A percentile compares a stretch with the other conserved stretches of the same genome.
phyloP scores from a whole-genome alignment of 139 green algal species.

The Chlamydomonas eustigma region DNA sequence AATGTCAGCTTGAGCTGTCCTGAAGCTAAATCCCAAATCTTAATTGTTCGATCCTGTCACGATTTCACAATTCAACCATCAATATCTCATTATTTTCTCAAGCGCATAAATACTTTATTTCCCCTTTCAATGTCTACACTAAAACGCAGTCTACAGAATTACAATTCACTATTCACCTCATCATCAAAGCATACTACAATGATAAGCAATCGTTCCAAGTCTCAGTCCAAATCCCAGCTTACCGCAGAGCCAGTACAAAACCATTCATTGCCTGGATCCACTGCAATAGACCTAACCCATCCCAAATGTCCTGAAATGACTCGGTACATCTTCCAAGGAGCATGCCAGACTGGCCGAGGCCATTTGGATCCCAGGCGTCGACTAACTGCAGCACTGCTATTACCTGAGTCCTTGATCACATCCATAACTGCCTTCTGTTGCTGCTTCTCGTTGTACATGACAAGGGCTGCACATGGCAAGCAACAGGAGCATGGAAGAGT shows the following conservation, averaged over 20 bases:
- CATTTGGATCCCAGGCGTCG: conserved; percentile 82
- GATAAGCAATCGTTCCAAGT: neutral
- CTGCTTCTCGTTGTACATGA: conserved; percentile 11
- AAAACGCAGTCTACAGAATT: no score
- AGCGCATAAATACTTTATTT: no score
- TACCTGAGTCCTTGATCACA: conserved; percentile 44
- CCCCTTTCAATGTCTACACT: no score
- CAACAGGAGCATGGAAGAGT: no score
- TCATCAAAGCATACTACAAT: no score
- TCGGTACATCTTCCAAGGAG: conserved; percentile 93
- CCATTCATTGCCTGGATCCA: conserved; percentile 96
- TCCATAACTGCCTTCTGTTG: conserved; percentile 43
- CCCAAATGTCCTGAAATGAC: conserved; percentile 95
- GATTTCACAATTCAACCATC: no score
- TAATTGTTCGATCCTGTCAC: conserved; percentile 98
- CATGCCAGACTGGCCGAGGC: conserved; percentile 87
- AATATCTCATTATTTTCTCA: no score
- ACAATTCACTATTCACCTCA: no score
- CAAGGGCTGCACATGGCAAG: neutral
- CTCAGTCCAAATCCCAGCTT: neutral
- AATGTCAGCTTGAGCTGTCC: conserved; percentile 97
- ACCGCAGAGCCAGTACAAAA: conserved; percentile 79
- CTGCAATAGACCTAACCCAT: conserved; percentile 86
- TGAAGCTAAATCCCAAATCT: conserved; percentile 89
- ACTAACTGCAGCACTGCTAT: conserved; percentile 66